phyloP scores from a whole-genome alignment of 352 stramenopile genomes.

The Globisporangium paddicum region DNA sequence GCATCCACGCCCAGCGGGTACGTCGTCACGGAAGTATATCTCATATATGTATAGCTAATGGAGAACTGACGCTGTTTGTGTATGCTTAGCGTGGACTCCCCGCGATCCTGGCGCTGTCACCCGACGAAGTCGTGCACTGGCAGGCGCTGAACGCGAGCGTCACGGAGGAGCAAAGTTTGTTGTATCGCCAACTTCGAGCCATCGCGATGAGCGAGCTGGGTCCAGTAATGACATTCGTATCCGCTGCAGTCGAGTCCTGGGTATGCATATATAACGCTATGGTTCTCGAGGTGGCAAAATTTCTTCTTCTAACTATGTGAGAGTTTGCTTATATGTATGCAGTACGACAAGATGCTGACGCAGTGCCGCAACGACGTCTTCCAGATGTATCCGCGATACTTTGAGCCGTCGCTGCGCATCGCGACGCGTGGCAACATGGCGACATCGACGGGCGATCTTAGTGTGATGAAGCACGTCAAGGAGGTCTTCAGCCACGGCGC shows the following conservation, averaged over 20 bases:
- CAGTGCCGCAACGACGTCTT: constrained; percentile 55
- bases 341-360: constrained; percentile 39
- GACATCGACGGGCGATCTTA: constrained; percentile 5
- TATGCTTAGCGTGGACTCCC: constrained; percentile 44
- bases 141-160: constrained; percentile 29
- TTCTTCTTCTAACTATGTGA: background rate
- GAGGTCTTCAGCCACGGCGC: constrained; percentile 34
- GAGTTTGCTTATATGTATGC: background rate
- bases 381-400: constrained; percentile 61
- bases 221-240: constrained; percentile 12
- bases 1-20: constrained; percentile 38
- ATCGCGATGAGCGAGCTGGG: constrained; percentile 20
- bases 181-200: constrained; percentile 17
- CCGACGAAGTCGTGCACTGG: constrained; percentile 35
- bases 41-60: constrained; percentile 12
- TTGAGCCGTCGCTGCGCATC: constrained; percentile 37
- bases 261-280: constrained; percentile 14
- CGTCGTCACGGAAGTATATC: background rate
- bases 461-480: constrained; percentile 31
- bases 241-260: constrained; percentile 20
- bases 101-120: constrained; percentile 41
- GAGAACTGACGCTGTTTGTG: background rate
- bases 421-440: constrained; percentile 14
- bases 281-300: no score
- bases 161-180: constrained; percentile 29